phyloP scores from a whole-genome alignment of 2,329 filamentous ascomycete species.

The Coniochaeta sp. region DNA sequence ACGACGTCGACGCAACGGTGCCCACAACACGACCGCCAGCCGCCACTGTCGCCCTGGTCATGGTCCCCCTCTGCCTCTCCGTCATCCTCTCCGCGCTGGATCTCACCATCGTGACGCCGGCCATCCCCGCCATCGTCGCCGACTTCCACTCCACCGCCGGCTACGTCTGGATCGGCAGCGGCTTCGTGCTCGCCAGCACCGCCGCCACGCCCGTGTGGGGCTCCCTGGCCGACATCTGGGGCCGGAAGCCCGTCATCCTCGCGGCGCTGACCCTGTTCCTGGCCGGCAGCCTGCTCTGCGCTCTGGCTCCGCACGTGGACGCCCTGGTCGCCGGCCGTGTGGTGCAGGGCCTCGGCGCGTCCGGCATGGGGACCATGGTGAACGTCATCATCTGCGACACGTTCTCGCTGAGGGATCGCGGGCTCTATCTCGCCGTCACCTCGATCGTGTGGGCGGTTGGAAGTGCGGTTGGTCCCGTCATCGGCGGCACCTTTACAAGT shows the following conservation, averaged over 20 bases:
- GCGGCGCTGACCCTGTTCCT: conserved; percentile 44
- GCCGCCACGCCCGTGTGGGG: conserved; percentile 65
- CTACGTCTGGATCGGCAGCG: conserved; percentile 72
- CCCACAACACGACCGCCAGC: not conserved
- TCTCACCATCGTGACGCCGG: conserved; percentile 58
- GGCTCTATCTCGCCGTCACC: conserved; percentile 44
- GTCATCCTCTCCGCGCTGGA: conserved; percentile 49
- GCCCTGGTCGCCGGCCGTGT: conserved; percentile 48
- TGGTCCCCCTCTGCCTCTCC: conserved; percentile 13
- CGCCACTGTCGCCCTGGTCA: conserved; percentile 1
- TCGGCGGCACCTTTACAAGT: conserved; percentile 62
- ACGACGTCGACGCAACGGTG: not conserved
- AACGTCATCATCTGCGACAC: conserved; percentile 53
- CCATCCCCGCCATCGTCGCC: conserved; percentile 56
- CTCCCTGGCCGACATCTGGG: conserved; percentile 51
- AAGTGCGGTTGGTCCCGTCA: conserved; percentile 56
- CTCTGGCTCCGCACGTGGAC: conserved; percentile 38
- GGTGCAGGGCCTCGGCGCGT: conserved; percentile 50
- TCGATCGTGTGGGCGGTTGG: conserved; percentile 58
- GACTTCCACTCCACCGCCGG: conserved; percentile 60
- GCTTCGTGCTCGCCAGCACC: conserved; percentile 65
- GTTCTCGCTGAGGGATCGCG: conserved; percentile 43
- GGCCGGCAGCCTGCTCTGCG: conserved; percentile 47
- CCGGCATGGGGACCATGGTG: conserved; percentile 50
- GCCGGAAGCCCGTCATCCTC: conserved; percentile 47